Conservation (phyloP, 148 eudicot genomes). For the Rhododendron molle region DNA sequence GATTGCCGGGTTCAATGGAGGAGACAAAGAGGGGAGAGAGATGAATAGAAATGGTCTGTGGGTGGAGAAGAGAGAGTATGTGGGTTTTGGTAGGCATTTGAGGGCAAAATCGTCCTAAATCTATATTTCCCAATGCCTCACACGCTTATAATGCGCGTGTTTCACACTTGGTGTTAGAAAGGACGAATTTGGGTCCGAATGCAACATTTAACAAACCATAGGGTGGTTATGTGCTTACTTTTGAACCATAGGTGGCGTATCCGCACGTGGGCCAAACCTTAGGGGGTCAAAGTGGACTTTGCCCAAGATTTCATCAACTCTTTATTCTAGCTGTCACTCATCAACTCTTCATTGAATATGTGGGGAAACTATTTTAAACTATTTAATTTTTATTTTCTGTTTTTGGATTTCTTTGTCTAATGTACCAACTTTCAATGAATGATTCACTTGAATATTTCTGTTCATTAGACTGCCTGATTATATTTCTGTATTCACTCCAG, state of each 20-base stretch:
- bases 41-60: too few species aligned
- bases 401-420: neutral
- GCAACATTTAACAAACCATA: neutral
- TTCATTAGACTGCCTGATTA: neutral
- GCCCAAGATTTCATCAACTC: neutral
- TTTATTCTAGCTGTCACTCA: neutral
- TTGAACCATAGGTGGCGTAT: neutral
- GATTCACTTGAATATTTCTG: neutral
- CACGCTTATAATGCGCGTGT: too few species aligned
- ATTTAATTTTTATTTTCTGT: neutral
- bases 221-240: neutral
- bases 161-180: neutral
- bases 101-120: neutral
- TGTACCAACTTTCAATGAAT: neutral
- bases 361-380: neutral
- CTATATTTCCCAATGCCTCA: neutral
- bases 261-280: neutral
- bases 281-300: neutral
- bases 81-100: too few species aligned
- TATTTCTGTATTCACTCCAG: constrained; percentile 29
- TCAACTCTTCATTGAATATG: neutral
- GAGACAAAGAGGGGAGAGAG: too few species aligned
- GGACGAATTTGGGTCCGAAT: neutral
- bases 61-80: too few species aligned
- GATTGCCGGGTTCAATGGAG: too few species aligned